These are phyloP conservation scores for Paecilomyces fulvus DNA, from an alignment of 2,329 filamentous ascomycete species.

Conservation along the genomic window DNA sequence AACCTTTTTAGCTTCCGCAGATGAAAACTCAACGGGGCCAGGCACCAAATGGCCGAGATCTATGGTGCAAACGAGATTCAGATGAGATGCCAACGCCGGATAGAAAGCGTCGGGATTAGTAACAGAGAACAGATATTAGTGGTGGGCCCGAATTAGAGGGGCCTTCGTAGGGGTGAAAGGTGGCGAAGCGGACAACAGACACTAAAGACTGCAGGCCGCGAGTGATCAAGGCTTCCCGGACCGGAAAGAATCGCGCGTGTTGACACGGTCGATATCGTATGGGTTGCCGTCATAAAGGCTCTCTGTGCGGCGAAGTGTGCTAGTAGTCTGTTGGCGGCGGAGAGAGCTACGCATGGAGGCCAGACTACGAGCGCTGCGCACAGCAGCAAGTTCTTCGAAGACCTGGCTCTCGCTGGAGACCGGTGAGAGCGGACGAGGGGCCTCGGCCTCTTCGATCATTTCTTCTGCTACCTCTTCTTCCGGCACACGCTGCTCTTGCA, in stretches of 20 bases:
- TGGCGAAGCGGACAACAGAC: too few relatives aligned
- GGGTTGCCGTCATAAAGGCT: slow-evolving; percentile 36
- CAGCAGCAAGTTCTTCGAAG: slow-evolving; percentile 10
- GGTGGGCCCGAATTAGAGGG: not conserved
- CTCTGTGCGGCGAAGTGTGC: slow-evolving; percentile 11
- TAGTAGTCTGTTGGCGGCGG: slow-evolving; percentile 19
- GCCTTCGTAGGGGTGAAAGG: too few relatives aligned
- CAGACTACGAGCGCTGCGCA: slow-evolving; percentile 18
- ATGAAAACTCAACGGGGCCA: not conserved
- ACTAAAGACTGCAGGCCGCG: too few relatives aligned
- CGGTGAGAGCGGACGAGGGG: slow-evolving; percentile 15
- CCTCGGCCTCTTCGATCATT: slow-evolving; percentile 22
- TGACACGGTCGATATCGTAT: slow-evolving; percentile 37
- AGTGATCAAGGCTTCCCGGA: not conserved
- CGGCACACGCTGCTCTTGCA: slow-evolving; percentile 18
- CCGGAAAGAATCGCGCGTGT: slow-evolving; percentile 27
- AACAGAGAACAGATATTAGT: not conserved
- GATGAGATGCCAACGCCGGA: not conserved
- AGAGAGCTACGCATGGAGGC: slow-evolving; percentile 10
- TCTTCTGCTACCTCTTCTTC: slow-evolving; percentile 12
- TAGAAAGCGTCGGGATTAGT: not conserved
- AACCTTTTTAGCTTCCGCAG: not conserved
- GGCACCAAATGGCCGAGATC: not conserved
- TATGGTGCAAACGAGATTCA: not conserved
- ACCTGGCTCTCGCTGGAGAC: slow-evolving; percentile 18